These are phyloP conservation scores for Gaertneriomyces sp. DNA, from an alignment of 192 early-diverging fungal species.

Conservation along the genomic window DNA sequence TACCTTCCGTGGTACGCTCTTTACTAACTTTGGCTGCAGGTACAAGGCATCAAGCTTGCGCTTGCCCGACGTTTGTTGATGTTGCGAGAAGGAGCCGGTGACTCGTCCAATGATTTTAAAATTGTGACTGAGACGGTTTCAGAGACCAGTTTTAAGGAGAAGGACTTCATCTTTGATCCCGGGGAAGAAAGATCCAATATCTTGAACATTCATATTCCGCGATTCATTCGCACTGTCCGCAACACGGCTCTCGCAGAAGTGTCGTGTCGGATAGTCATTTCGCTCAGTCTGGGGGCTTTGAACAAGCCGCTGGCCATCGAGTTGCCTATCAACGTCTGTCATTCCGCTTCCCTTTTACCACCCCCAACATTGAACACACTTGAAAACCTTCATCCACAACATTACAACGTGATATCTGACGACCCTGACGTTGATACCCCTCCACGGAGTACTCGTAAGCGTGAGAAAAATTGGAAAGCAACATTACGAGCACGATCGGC, in stretches of 20 bases:
- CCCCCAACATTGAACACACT: constrained; percentile 19
- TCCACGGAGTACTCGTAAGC: constrained; percentile 1
- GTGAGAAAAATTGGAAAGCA: constrained; percentile 17
- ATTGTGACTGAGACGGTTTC: constrained; percentile 44
- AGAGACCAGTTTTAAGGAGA: constrained; percentile 52
- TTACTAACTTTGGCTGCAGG: constrained; percentile 27
- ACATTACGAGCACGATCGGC: constrained; percentile 23
- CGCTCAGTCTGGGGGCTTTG: constrained; percentile 27
- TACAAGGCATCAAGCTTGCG: constrained; percentile 51
- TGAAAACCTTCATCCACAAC: constrained; percentile 27
- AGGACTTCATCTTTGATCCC: constrained; percentile 55
- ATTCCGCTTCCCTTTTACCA: constrained; percentile 46
- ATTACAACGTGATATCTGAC: constrained; percentile 28
- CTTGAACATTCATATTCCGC: constrained; percentile 52
- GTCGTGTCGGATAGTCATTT: constrained; percentile 33
- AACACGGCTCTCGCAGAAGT: constrained; percentile 57
- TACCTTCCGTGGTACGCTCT: neutral
- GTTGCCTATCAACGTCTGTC: constrained; percentile 54
- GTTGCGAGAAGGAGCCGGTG: constrained; percentile 42
- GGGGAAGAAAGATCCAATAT: constrained; percentile 53
- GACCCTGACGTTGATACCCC: constrained; percentile 4
- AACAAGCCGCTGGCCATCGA: constrained; percentile 50
- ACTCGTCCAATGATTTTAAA: constrained; percentile 38
- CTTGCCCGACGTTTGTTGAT: constrained; percentile 46
- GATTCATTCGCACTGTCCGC: constrained; percentile 48